Percentiles rank a stretch among this genome's conserved stretches.
phyloP scores from a whole-genome alignment of 305 asterid genomes.

The Fraxinus latifolia region DNA sequence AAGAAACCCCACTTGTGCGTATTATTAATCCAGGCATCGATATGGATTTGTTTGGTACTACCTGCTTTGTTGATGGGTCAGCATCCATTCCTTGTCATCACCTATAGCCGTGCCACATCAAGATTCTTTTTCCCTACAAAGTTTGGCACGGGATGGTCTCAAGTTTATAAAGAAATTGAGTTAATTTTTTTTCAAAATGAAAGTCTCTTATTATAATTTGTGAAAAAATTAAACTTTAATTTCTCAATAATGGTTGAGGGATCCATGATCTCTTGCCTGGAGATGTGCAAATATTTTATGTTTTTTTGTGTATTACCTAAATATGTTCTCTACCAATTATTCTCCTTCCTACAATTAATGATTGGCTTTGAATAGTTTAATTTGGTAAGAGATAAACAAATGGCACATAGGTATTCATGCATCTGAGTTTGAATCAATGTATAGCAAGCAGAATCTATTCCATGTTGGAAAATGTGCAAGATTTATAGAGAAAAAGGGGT shows the following conservation, averaged over 20 bases:
- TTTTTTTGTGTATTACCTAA: background rate
- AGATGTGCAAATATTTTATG: background rate
- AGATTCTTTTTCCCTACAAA: background rate
- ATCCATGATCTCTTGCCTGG: background rate
- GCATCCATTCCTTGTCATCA: background rate
- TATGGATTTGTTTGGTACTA: background rate
- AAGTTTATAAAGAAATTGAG: background rate
- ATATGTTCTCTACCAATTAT: background rate
- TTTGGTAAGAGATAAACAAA: background rate
- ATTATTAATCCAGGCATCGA: background rate
- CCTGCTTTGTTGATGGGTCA: background rate
- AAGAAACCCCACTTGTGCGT: background rate
- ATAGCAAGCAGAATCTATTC: background rate
- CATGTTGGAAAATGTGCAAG: background rate
- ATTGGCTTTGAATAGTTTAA: background rate
- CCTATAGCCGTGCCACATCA: background rate
- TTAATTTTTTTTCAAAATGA: no score
- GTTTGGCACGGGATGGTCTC: background rate
- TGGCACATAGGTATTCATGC: background rate
- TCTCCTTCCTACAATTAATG: background rate
- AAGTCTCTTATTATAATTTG: background rate
- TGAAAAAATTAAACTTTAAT: background rate
- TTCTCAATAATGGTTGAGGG: background rate
- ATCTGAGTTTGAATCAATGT: background rate
- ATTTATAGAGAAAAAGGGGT: background rate